These are phyloP conservation scores for Arthrocladium fulminans DNA, from an alignment of 2,329 filamentous ascomycete genomes.

Conservation along the genomic window DNA sequence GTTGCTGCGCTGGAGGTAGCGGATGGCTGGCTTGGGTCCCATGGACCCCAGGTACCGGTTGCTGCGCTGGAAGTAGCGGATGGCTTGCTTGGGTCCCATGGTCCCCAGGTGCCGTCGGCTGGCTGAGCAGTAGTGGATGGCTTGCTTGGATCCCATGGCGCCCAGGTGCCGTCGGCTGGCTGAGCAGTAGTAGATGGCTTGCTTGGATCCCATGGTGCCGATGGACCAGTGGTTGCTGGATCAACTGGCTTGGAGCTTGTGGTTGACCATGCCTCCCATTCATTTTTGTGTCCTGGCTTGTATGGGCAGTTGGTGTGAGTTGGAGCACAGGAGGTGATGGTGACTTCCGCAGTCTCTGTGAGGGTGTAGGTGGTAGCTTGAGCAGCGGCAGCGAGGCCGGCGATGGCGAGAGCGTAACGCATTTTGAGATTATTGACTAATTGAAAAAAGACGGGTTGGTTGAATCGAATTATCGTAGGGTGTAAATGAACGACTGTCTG, in stretches of 20 bases:
- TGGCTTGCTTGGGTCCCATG: constrained; percentile 1
- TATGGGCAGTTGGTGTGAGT: constrained; percentile 51
- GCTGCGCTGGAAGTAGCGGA: background rate
- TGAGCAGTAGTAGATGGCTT: background rate
- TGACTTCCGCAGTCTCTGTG: constrained; percentile 52
- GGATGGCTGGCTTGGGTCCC: background rate
- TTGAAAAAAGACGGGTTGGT: constrained; percentile 11
- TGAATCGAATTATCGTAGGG: constrained; percentile 10
- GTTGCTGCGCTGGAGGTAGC: background rate
- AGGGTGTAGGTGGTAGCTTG: constrained; percentile 32
- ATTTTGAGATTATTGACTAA: constrained; percentile 17
- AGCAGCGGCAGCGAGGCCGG: constrained; percentile 30
- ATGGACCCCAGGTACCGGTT: constrained; percentile 11
- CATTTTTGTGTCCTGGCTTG: constrained; percentile 10
- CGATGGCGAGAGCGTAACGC: constrained; percentile 27
- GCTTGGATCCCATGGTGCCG: background rate
- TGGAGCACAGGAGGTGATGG: constrained; percentile 54
- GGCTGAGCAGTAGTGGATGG: background rate
- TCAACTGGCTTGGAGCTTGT: background rate
- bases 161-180: background rate
- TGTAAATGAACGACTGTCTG: constrained; percentile 18
- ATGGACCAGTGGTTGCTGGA: background rate
- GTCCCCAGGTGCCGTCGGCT: background rate
- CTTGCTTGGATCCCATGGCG: background rate
- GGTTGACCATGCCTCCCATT: constrained; percentile 4